Evolutionary conservation across 768 basidiomycete genomes (phyloP), one percentile per base, ranked within the genome.

Genomic region (Cantharellus anzutake): DNA sequence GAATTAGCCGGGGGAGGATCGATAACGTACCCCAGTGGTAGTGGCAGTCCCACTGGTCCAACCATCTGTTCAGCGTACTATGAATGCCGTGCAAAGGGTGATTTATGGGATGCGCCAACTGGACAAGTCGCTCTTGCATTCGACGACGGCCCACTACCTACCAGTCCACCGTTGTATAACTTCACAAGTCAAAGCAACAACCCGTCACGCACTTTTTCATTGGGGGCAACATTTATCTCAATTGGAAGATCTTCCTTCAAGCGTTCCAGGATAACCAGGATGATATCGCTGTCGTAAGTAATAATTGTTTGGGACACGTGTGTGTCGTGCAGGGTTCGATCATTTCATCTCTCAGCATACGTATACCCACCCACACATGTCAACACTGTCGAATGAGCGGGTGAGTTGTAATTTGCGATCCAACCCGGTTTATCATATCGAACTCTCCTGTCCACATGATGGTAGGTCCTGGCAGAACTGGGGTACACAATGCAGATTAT

Each of bases 151-250:
- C 89, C 89, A 0, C 72, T 76, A 14, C 71, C 74, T 1, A 61
- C 71, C 2, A 73, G 72, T 3, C 62, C 67, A 7, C 55, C 58
- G 5, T 76, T 94, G 20, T 78, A 86, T 66, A 65, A 77, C 4
- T 93, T 89, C 68, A 73, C 94, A 56, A 63, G 61, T 59, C 72
- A n/a, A 76, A 92, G 60, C 79, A 82, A 61, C 69, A 80, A 60
- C 76, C 70, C n/a, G 82, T 81, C 2, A 93, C 91, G 3, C 89
- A 93, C 68, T 94, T 93, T 69, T 79, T 91, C 75, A 93, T 96
- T 63, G 92, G 92, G 16, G 67, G 76, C 41, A 85, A 90, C 67
- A 84, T 92, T 60, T 65, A 85, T 37, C 57, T 67, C 48, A 73
- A 84, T 66, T 78, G 80, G 3, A 67, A 73, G 4, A 65, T 74